Evolutionary conservation across 2,329 filamentous ascomycete species (phyloP), one percentile per base, ranked within the genome.

Genomic region (Penicillium freii): DNA sequence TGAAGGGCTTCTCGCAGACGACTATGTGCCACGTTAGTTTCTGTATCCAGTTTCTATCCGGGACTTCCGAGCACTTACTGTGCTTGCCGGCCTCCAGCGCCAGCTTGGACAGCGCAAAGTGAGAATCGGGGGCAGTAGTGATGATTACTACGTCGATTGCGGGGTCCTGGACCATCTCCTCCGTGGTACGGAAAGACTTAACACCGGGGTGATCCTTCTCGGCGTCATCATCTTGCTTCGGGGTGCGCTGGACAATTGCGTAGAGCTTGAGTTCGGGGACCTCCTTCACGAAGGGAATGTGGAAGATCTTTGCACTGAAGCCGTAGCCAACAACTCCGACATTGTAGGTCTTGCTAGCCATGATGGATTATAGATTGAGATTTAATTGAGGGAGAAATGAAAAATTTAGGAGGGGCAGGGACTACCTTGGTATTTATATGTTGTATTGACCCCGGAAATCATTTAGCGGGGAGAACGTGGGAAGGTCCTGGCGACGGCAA

Each of bases 1-100:
- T 88, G 71, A 93, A 93, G 2, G 90, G 90, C 78, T 93, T 93
- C 78, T 93, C 90, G 48, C 89, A 87, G 51, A 93, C 79, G 27
- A 92, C 87, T 79, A 23, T 23, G 11, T 34, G 10, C 10, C 9
- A 27, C 2, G 39, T 45, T 36, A 54, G 38, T 31, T 52, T 23
- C 36, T 34, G 21, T 34, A 2, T 13, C 5, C 8, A 10, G n/a
- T 23, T 15, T 9, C 10, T 6, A 21, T n/a, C 23, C n/a, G 11
- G 8, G 39, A 47, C 4, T 19, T 27, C 38, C 8, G 4, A 42
- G 13, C 7, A 59, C 66, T 23, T 66, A 78, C 77, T 76, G 72
- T 93, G 87, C 78, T 92, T 92, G 65, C 87, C 87, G 10, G 82
- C 79, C 69, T 87, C 80, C 47, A 93, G 79, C 0, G 87, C 86